These are phyloP conservation scores for Scutellaria galericulata DNA, from an alignment of 257 asterid species.

Conservation along the genomic window DNA sequence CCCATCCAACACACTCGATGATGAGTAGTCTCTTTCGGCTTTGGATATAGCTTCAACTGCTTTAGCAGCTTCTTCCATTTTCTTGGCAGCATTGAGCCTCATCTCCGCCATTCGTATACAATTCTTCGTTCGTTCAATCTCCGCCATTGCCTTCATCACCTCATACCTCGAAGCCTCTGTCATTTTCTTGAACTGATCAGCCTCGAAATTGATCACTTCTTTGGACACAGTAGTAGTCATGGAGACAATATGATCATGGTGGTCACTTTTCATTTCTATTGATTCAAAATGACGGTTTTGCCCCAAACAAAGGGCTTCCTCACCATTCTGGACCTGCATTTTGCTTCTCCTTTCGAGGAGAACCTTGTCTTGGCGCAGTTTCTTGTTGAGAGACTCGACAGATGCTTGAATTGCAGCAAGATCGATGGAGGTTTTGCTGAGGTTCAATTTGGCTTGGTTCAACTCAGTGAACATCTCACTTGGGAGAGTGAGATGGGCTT, in stretches of 20 bases:
- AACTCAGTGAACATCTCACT: slow-evolving; percentile 63
- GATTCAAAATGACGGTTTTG: slow-evolving; percentile 22
- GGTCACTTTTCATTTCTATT: not conserved
- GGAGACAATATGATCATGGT: slow-evolving; percentile 22
- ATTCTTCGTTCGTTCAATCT: slow-evolving; percentile 78
- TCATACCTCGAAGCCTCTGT: slow-evolving; percentile 88
- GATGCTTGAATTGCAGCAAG: slow-evolving; percentile 83
- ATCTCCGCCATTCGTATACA: slow-evolving; percentile 90
- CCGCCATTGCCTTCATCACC: slow-evolving; percentile 84
- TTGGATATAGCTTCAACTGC: slow-evolving; percentile 79
- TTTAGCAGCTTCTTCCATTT: slow-evolving; percentile 92
- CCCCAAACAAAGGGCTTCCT: slow-evolving; percentile 25
- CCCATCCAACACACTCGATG: slow-evolving; percentile 31
- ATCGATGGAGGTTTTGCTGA: slow-evolving; percentile 65
- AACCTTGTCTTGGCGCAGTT: slow-evolving; percentile 53
- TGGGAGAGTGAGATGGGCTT: slow-evolving; percentile 49
- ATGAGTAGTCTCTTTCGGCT: slow-evolving; percentile 44
- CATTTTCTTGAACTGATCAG: slow-evolving; percentile 85
- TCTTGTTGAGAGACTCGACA: slow-evolving; percentile 74
- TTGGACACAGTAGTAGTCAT: not conserved
- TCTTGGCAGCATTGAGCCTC: slow-evolving; percentile 88
- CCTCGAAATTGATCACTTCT: slow-evolving; percentile 57
- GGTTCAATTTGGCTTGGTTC: slow-evolving; percentile 69
- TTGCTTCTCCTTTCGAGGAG: slow-evolving; percentile 39
- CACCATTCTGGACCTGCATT: slow-evolving; percentile 31